Percentiles rank a stretch among this genome's conserved stretches.
These are phyloP conservation scores for Heliamphora exappendiculata DNA, from an alignment of 148 eudicot species.

Conservation along the genomic window DNA sequence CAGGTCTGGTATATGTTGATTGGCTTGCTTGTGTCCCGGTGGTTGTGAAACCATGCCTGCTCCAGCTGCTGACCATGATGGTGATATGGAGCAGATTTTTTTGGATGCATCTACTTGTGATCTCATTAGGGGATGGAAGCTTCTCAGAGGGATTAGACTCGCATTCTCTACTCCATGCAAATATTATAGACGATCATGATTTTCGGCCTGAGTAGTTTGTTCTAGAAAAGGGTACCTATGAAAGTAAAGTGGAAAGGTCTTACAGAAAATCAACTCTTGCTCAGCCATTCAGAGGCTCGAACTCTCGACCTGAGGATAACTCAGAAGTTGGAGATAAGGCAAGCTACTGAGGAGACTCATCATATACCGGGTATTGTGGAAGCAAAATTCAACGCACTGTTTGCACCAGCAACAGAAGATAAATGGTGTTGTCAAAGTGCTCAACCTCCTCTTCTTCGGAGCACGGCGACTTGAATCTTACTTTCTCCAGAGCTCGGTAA, in stretches of 20 bases:
- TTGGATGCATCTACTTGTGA: conserved; percentile 13
- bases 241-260: conserved; percentile 53
- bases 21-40: conserved; percentile 63
- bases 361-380: too few species aligned
- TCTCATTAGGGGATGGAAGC: conserved; percentile 49
- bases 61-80: conserved; percentile 14
- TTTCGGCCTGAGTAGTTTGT: conserved; percentile 79
- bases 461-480: too few species aligned
- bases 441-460: too few species aligned
- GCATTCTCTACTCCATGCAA: conserved; percentile 48
- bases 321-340: too few species aligned
- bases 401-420: too few species aligned
- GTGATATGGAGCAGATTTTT: not conserved
- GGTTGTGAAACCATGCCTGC: conserved; percentile 27
- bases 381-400: too few species aligned
- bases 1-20: conserved; percentile 60
- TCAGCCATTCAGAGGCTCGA: too few species aligned
- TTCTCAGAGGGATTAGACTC: conserved; percentile 58
- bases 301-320: too few species aligned
- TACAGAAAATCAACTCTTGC: conserved; percentile 9
- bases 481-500: too few species aligned
- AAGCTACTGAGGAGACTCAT: too few species aligned
- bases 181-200: conserved; percentile 70
- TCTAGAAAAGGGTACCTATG: conserved; percentile 48
- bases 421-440: too few species aligned